phyloP scores from a whole-genome alignment of 1,139 yeast genomes.

The Blastobotrys aristatus region DNA sequence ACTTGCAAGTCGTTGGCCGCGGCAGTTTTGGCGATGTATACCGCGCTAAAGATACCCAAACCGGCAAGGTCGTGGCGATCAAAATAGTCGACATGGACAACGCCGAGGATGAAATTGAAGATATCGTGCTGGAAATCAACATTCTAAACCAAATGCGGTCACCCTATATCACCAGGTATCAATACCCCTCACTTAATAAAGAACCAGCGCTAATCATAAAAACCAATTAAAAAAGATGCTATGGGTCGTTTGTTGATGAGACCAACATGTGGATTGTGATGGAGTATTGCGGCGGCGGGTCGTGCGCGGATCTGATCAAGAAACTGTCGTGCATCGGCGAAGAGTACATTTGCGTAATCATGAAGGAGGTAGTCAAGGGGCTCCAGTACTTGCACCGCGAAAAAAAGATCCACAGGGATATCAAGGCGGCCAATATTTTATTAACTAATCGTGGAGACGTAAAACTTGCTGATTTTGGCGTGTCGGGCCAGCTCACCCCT shows the following conservation, averaged over 20 bases:
- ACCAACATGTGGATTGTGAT: constrained; percentile 78
- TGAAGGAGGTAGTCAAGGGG: constrained; percentile 53
- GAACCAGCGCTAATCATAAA: constrained; percentile 28
- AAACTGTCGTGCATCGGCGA: constrained; percentile 16
- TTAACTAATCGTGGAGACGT: constrained; percentile 61
- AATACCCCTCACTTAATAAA: constrained; percentile 6
- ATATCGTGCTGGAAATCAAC: constrained; percentile 68
- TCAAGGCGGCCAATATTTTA: constrained; percentile 76
- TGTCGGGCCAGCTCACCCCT: constrained; percentile 75
- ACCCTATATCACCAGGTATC: constrained; percentile 49
- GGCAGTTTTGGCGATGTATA: constrained; percentile 90
- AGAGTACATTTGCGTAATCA: constrained; percentile 31
- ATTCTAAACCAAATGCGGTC: constrained; percentile 61
- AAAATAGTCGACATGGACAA: constrained; percentile 70
- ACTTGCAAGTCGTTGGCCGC: constrained; percentile 55
- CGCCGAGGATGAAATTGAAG: constrained; percentile 65
- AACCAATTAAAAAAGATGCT: constrained; percentile 30
- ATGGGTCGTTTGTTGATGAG: constrained; percentile 56
- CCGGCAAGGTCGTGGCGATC: constrained; percentile 57
- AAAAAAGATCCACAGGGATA: constrained; percentile 78
- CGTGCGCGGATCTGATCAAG: constrained; percentile 62
- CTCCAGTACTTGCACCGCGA: constrained; percentile 63
- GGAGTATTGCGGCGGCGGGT: constrained; percentile 93
- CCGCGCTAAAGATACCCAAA: constrained; percentile 44
- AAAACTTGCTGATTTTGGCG: constrained; percentile 93